Evolutionary conservation across 768 basidiomycete species (phyloP), one percentile per base, ranked within the genome.

Genomic region (Rhizopogon sp.): DNA sequence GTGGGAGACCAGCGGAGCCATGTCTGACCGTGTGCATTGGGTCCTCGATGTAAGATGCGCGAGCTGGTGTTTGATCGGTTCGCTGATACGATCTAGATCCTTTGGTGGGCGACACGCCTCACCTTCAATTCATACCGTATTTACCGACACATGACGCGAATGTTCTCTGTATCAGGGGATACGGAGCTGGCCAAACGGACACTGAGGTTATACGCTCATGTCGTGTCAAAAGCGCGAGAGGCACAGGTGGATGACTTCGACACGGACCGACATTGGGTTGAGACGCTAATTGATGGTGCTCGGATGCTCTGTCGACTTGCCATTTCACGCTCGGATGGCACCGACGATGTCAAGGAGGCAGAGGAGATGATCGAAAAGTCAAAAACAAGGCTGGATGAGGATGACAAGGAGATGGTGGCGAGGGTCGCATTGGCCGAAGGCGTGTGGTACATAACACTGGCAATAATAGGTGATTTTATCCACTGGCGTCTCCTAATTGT

Each of bases 61-160:
- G 25, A 6, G 16, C 56, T 35, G 22, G 17, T 29, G 16, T 31
- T 41, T 13, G 39, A 37, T 35, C 14, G 6, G 29, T 54, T 41
- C 43, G 49, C 20, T 57, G 39, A 28, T 17, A 25, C 6, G 50
- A 41, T 44, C 35, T 67, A 90, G 89, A 80, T 93, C 20, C 78
- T 98, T 2, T 96, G 93, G 89, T 94, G 93, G 93, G 88, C 93
- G 1, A 94, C 93, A 8, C 84, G 87, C 20, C 79, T 94, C 20
- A 98, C 96, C 0, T 97, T 98, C 76, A 94, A 97, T 65, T 95
- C 91, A 0, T 88, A 87, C 56, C 82, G 85, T 8, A 74, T 98
- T 7, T 80, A 91, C 53, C 85, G 95, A 1, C 90, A 97, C 68
- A 85, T 98, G 77, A 83, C 84, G 29, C 83, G 88, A 1, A 70